Base-by-base conservation (phyloP, 2,329 filamentous ascomycete species). In the Onygenales sp. region DNA sequence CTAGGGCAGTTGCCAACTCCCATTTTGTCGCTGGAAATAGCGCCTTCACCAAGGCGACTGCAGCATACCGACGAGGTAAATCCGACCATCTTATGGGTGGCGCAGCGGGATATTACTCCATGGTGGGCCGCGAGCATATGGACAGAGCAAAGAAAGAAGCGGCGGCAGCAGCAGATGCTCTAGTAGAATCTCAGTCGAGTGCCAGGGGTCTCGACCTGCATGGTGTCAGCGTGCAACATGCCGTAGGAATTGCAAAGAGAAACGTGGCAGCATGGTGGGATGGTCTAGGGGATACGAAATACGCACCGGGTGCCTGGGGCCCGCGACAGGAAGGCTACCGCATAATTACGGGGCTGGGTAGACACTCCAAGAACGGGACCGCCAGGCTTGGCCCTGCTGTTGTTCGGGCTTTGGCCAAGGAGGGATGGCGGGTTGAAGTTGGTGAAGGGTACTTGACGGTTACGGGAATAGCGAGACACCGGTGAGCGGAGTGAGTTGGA, bases 341-440 rank as follows among this genome's bases (percentile, higher is more conserved):
- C 40, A 84, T 97, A 55, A 80, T 97, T 52, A 95, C 90, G 2
- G 92, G 92, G 0, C 66, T 85, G 11, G 92, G 92, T 1, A 78
- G 78, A 52, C 92, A 97, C 69, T 93, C 83, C 61, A 78, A 82
- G 46, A 83, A 86, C 51, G 89, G 90, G 0, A 84, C 81, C 52
- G 88, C 86, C 1, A 84, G 82, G 59, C 68, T 97, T 55, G 85
- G 90, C 4, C 85, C 86, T 53, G 86, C 87, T 13, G 90, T 97
- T n/a, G 84, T 80, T 46, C 84, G 82, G 63, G 84, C 84, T 64
- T 73, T 97, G 42, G 77, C 84, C 40, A 78, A 81, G 44, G 87
- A 92, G 56, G 90, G 90, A 0, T 97, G 92, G 92, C 89, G 81
- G 65, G 75, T 93, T 36, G 81, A 89, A 65, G 77, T 86, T 44